Percentiles rank a stretch among this genome's conserved stretches.
Evolutionary conservation across 495 filamentous ascomycete genomes (phyloP).

Genomic region (Penicillium chermesinum): DNA sequence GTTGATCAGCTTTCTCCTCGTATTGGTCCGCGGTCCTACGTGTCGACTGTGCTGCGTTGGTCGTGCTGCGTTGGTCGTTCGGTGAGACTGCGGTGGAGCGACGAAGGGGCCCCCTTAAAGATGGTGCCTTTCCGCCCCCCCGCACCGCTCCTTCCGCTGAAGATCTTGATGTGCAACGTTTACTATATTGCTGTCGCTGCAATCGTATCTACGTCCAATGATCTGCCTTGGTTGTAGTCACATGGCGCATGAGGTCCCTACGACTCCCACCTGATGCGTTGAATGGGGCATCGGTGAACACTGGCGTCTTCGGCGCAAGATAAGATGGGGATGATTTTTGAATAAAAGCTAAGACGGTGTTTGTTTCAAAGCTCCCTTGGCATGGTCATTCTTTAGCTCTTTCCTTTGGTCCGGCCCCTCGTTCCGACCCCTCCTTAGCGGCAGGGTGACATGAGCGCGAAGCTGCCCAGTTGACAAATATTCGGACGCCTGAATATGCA

Average conservation of each 20-base stretch:
- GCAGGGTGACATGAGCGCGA: too few species aligned
- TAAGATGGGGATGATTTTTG: neutral
- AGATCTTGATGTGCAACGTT: constrained; percentile 16
- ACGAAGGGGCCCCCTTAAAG: neutral
- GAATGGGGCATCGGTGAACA: neutral
- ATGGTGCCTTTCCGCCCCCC: constrained; percentile 12
- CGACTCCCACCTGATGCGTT: neutral
- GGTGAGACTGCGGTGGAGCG: constrained; percentile 16
- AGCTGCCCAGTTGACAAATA: neutral
- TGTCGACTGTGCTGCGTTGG: neutral
- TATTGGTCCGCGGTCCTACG: neutral
- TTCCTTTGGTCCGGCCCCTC: too few species aligned
- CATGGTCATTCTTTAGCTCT: neutral
- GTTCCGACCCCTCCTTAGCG: too few species aligned
- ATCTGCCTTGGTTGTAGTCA: neutral
- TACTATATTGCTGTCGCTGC: neutral
- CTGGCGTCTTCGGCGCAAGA: neutral
- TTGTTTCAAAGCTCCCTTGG: neutral
- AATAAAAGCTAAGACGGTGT: neutral
- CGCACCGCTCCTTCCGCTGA: constrained; percentile 15
- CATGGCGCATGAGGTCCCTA: neutral
- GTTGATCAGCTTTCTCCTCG: neutral
- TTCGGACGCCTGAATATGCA: neutral
- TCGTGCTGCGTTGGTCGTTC: constrained; percentile 7
- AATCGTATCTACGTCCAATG: constrained; percentile 10